These are phyloP conservation scores for Amniculicola lignicola DNA, from an alignment of 495 filamentous ascomycete species.

Conservation along the genomic window DNA sequence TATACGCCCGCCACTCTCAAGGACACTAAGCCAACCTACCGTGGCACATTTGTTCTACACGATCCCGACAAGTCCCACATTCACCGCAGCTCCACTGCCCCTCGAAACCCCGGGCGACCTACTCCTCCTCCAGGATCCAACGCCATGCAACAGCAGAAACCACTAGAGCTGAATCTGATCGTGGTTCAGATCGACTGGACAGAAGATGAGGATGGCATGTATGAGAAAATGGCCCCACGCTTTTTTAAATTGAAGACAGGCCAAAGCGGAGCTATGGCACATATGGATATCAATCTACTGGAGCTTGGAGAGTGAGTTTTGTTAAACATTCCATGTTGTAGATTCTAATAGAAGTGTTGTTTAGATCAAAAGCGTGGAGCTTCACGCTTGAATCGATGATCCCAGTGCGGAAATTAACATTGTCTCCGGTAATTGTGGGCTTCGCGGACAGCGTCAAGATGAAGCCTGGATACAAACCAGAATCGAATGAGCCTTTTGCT, in stretches of 20 bases:
- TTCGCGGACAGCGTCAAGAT: constrained; percentile 23
- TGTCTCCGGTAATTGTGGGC: constrained; percentile 1
- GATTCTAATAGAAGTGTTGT: too few relatives aligned
- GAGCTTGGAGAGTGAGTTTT: constrained; percentile 18
- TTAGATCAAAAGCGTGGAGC: constrained; percentile 21
- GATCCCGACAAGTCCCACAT: constrained; percentile 6
- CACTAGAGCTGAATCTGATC: background rate
- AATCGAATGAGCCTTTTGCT: background rate
- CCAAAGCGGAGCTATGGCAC: background rate
- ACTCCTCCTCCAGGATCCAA: background rate
- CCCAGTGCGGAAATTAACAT: background rate
- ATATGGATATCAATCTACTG: constrained; percentile 25
- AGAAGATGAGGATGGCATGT: constrained; percentile 17
- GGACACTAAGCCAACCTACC: constrained; percentile 14
- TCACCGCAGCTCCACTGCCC: background rate
- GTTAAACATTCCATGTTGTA: background rate
- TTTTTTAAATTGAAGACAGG: constrained; percentile 14
- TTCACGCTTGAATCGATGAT: constrained; percentile 18
- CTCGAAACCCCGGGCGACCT: background rate
- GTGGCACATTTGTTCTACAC: constrained; percentile 12
- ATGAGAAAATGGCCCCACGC: constrained; percentile 13
- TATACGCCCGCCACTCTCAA: constrained; percentile 1
- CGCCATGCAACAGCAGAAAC: background rate
- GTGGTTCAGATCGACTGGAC: constrained; percentile 26
- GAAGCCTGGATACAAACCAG: background rate